Evolutionary conservation across 2,329 filamentous ascomycete genomes (phyloP).

Genomic region (Calonectria hawksworthii): DNA sequence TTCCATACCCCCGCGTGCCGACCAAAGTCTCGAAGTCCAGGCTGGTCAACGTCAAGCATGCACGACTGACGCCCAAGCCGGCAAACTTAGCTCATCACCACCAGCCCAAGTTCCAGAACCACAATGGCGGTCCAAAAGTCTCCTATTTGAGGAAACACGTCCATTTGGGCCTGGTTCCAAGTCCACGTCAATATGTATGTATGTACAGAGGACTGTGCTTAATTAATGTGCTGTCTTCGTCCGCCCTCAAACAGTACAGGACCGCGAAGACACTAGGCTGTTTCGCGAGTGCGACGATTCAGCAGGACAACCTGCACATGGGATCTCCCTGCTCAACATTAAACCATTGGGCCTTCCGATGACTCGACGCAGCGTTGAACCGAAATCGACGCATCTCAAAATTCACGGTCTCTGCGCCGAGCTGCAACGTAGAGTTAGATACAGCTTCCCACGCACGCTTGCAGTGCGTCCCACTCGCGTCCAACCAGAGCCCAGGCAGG

Average conservation of each 20-base stretch:
- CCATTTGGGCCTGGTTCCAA: slow-evolving; percentile 1
- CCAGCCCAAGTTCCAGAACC: slow-evolving; percentile 4
- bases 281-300: background rate
- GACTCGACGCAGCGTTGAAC: slow-evolving; percentile 16
- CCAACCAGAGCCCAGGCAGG: slow-evolving; percentile 20
- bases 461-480: slow-evolving; percentile 13
- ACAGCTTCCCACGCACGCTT: slow-evolving; percentile 15
- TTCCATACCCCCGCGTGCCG: slow-evolving; percentile 10
- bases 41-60: background rate
- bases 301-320: background rate
- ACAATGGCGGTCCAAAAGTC: slow-evolving; percentile 1
- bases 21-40: background rate
- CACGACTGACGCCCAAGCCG: slow-evolving; percentile 8
- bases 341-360: slow-evolving; percentile 9
- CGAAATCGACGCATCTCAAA: slow-evolving; percentile 10
- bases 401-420: slow-evolving; percentile 13
- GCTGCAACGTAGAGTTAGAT: slow-evolving; percentile 6
- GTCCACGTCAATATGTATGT: slow-evolving; percentile 21
- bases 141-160: background rate
- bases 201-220: slow-evolving; percentile 15
- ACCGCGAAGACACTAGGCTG: background rate
- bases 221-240: slow-evolving; percentile 8
- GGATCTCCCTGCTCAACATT: background rate
- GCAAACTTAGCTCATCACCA: background rate
- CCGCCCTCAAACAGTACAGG: slow-evolving; percentile 7